Conservation (phyloP, 202 grass and related monocot genomes). For the Zizania palustris region DNA sequence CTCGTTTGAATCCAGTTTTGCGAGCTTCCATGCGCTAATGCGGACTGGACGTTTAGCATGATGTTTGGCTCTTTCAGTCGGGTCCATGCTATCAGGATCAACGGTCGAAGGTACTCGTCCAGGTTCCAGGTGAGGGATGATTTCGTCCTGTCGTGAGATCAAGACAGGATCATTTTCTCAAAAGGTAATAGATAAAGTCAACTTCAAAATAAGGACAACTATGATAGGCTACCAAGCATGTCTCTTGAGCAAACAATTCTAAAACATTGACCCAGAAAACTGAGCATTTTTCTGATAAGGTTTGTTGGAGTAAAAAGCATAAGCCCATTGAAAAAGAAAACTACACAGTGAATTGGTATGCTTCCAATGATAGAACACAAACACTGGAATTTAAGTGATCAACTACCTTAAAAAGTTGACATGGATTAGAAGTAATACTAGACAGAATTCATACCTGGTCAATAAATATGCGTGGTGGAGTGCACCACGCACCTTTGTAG, state of each 20-base stretch:
- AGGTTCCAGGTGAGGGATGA: slow-evolving; percentile 85
- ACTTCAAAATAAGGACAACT: slow-evolving; percentile 18
- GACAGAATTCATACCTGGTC: slow-evolving; percentile 65
- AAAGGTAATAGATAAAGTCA: slow-evolving; percentile 7
- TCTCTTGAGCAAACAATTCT: slow-evolving; percentile 7
- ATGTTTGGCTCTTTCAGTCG: slow-evolving; percentile 50
- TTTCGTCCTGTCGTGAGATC: slow-evolving; percentile 72
- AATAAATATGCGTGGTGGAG: slow-evolving; percentile 92
- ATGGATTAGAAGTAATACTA: slow-evolving; percentile 12
- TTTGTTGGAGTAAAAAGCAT: slow-evolving; percentile 37
- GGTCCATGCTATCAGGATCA: slow-evolving; percentile 74
- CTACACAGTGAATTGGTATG: slow-evolving; percentile 1
- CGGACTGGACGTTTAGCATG: slow-evolving; percentile 68
- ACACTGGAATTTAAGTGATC: slow-evolving; percentile 10
- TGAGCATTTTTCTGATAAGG: slow-evolving; percentile 29
- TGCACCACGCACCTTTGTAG: slow-evolving; percentile 98
- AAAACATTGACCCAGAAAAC: slow-evolving; percentile 21
- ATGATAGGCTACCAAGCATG: background rate
- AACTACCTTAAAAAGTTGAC: slow-evolving; percentile 17
- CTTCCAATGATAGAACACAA: slow-evolving; percentile 22
- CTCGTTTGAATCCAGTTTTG: slow-evolving; percentile 84
- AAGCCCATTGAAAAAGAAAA: slow-evolving; percentile 10
- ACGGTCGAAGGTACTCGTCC: slow-evolving; percentile 78
- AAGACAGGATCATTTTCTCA: slow-evolving; percentile 39
- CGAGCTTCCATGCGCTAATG: slow-evolving; percentile 94